Base-by-base conservation (phyloP, 2,329 filamentous ascomycete genomes). In the Penicillium sp. region DNA sequence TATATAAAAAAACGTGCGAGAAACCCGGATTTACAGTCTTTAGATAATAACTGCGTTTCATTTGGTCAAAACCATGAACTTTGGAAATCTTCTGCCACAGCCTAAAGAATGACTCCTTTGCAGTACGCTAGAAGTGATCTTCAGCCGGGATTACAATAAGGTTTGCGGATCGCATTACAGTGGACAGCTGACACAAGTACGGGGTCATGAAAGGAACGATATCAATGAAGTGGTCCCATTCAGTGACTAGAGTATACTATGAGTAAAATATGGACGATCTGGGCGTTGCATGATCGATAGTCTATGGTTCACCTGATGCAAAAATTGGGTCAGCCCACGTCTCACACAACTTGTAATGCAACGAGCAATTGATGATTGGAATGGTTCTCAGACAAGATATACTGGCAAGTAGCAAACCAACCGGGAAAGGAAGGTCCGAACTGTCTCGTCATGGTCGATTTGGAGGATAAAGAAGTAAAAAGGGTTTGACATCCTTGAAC, bases 351-450 rank as follows among this genome's bases (percentile, higher is more conserved):
- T 21, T 53, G 42, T 36, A 48, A 39, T 45, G 36, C 15, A 42
- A 56, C 47, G 6, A 42, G 12, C 23, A 15, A 53, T 45, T 15
- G 44, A 51, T 42, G 36, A 47, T 54, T 45, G 46, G 44, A 50
- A 50, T 56, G 56, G 62, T 64, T 71, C 69, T 86, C 84, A 86
- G 83, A 85, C 83, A 81, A 81, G 75, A 75, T 75, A 78, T 85
- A 86, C 84, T 86, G 84, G 84, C 84, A 83, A 86, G 83, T 86
- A 85, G 81, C 84, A 84, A 82, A 79, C 78, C 75, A 73, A 79
- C 81, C 78, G 79, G 81, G 79, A 81, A 84, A 73, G 78, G 79
- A 78, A 76, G 74, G 76, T 77, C 82, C 81, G 79, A 71, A 76
- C 74, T 76, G 67, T 80, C 79, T 85, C 81, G 80, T 85, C 84